Evolutionary conservation across 768 basidiomycete genomes (phyloP).

Genomic region (Termitomyces sp.): DNA sequence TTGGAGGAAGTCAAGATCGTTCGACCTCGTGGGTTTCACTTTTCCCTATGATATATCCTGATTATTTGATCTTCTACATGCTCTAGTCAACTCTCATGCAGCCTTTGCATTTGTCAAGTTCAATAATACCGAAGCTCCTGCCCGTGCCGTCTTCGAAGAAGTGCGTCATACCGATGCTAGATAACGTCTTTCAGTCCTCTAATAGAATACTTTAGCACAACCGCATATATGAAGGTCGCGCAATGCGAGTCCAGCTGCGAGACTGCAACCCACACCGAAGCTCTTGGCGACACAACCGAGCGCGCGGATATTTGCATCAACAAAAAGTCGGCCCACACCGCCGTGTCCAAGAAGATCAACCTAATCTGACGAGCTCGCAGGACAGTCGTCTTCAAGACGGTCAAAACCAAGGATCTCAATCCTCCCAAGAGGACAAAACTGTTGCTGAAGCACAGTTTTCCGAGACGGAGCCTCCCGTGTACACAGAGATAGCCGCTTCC

Average conservation of each 20-base stretch:
- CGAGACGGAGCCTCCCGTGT: conserved; percentile 8
- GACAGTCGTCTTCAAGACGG: conserved; percentile 6
- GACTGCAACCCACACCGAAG: conserved; percentile 59
- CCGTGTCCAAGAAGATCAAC: conserved; percentile 20
- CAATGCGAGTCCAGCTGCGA: conserved; percentile 71
- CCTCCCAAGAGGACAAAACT: neutral
- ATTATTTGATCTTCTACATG: neutral
- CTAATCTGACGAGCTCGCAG: conserved; percentile 9
- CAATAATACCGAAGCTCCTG: conserved; percentile 55
- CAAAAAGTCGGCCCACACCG: conserved; percentile 23
- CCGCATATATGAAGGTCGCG: conserved; percentile 59
- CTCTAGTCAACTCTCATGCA: conserved; percentile 53
- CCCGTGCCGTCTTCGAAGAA: conserved; percentile 62
- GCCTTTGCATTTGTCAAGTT: conserved; percentile 81
- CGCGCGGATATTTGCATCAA: conserved; percentile 35
- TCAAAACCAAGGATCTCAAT: neutral
- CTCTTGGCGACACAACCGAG: conserved; percentile 40
- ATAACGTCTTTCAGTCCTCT: neutral
- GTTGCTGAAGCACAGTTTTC: neutral
- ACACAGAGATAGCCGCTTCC: conserved; percentile 8
- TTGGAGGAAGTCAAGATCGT: conserved; percentile 64
- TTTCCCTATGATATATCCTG: neutral
- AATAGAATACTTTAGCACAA: conserved; percentile 51
- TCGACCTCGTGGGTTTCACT: conserved; percentile 46
- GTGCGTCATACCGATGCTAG: conserved; percentile 26